Evolutionary conservation across 2,329 filamentous ascomycete species (phyloP).

Genomic region (Fusarium haematococcum): DNA sequence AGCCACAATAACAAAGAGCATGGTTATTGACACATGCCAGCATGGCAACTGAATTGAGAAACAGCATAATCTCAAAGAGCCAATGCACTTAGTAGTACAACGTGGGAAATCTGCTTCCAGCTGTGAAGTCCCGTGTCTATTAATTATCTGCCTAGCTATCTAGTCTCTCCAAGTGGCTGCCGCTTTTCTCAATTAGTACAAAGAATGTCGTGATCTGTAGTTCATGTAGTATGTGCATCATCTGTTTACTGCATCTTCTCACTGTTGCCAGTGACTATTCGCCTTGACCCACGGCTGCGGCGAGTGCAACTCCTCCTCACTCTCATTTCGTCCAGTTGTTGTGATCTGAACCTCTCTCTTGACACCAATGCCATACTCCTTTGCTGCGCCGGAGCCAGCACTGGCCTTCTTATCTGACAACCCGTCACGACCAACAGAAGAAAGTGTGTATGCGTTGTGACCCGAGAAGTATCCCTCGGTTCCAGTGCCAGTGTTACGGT

Average conservation of each 20-base stretch:
- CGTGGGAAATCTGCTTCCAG: background rate
- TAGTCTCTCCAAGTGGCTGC: background rate
- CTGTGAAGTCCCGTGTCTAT: background rate
- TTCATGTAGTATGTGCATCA: background rate
- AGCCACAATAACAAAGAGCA: too few relatives aligned
- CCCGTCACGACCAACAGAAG: conserved; percentile 16
- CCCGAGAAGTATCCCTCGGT: conserved; percentile 18
- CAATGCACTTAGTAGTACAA: background rate
- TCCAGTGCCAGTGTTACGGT: conserved; percentile 26
- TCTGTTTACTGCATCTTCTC: background rate
- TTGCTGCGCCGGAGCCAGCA: background rate
- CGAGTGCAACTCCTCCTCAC: conserved; percentile 31
- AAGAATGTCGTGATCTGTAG: background rate
- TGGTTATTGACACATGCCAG: too few relatives aligned
- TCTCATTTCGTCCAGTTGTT: conserved; percentile 17
- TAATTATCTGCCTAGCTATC: background rate
- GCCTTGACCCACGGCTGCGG: conserved; percentile 1
- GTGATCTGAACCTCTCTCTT: conserved; percentile 30
- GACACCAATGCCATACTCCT: conserved; percentile 6
- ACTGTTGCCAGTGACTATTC: background rate
- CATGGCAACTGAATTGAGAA: too few relatives aligned
- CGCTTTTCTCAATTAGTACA: background rate
- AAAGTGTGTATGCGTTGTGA: conserved; percentile 22
- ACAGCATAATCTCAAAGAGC: too few relatives aligned
- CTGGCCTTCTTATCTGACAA: background rate